Conservation (phyloP, 2,329 filamentous ascomycete species). For the Phoma sp. region DNA sequence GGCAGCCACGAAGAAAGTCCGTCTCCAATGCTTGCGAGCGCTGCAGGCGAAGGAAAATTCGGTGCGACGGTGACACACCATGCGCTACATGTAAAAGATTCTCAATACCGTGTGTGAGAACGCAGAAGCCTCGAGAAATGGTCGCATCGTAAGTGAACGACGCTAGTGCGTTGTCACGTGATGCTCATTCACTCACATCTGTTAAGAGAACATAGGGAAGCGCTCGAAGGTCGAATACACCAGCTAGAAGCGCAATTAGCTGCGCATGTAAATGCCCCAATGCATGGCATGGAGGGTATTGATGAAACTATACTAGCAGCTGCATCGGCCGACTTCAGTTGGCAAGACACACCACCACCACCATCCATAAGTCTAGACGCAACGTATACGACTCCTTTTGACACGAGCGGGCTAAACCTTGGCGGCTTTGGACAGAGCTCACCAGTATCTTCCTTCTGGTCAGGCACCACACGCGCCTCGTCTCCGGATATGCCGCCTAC, state of each 20-base stretch:
- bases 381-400: constrained; percentile 34
- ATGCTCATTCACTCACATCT: constrained; percentile 21
- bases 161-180: constrained; percentile 31
- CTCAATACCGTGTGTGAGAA: constrained; percentile 45
- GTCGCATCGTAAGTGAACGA: constrained; percentile 43
- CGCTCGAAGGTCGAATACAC: constrained; percentile 47
- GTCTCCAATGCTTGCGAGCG: constrained; percentile 49
- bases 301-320: constrained; percentile 36
- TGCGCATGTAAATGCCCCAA: constrained; percentile 43
- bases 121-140: constrained; percentile 45
- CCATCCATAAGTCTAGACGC: constrained; percentile 34
- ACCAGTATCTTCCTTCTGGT: constrained; percentile 48
- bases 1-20: constrained; percentile 46
- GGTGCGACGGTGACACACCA: constrained; percentile 46
- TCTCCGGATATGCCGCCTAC: constrained; percentile 44
- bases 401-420: not conserved
- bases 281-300: constrained; percentile 46
- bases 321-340: constrained; percentile 37
- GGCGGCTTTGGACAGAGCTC: constrained; percentile 32
- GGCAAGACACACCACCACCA: constrained; percentile 37
- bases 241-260: constrained; percentile 46
- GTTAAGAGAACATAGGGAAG: constrained; percentile 44
- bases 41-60: constrained; percentile 46
- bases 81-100: constrained; percentile 48
- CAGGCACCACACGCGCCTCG: constrained; percentile 46